Evolutionary conservation across 176 grass and related monocot genomes (phyloP).

Genomic region (Dendrocalamus sinicus): DNA sequence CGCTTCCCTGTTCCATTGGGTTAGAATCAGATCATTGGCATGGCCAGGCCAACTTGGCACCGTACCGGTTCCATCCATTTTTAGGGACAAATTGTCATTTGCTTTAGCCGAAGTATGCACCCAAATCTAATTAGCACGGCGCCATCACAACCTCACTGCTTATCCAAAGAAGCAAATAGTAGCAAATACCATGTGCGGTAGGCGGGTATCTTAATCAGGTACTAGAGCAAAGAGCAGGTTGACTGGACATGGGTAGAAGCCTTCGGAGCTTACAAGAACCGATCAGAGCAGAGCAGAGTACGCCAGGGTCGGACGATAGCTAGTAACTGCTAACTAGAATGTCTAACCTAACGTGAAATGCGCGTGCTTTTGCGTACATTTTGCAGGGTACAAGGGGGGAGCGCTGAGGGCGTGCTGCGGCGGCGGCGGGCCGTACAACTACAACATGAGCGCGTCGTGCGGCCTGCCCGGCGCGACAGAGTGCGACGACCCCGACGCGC

Average conservation of each 20-base stretch:
- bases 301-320: background rate
- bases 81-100: background rate
- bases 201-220: background rate
- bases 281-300: background rate
- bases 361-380: background rate
- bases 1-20: background rate
- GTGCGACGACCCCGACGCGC: conserved; percentile 63
- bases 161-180: background rate
- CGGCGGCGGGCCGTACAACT: conserved; percentile 77
- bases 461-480: conserved; percentile 52
- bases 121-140: background rate
- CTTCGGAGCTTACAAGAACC: background rate
- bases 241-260: background rate
- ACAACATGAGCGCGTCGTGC: conserved; percentile 66
- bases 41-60: conserved; percentile 16
- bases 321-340: background rate
- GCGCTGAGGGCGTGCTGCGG: conserved; percentile 73
- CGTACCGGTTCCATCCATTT: background rate
- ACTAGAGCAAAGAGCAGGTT: background rate
- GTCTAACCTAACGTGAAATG: background rate
- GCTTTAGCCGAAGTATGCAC: background rate
- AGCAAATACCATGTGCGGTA: background rate
- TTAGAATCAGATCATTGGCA: background rate
- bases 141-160: background rate
- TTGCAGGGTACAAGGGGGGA: conserved; percentile 67